These are phyloP conservation scores for Annulohypoxylon stygium DNA, from an alignment of 495 filamentous ascomycete genomes.

Conservation along the genomic window DNA sequence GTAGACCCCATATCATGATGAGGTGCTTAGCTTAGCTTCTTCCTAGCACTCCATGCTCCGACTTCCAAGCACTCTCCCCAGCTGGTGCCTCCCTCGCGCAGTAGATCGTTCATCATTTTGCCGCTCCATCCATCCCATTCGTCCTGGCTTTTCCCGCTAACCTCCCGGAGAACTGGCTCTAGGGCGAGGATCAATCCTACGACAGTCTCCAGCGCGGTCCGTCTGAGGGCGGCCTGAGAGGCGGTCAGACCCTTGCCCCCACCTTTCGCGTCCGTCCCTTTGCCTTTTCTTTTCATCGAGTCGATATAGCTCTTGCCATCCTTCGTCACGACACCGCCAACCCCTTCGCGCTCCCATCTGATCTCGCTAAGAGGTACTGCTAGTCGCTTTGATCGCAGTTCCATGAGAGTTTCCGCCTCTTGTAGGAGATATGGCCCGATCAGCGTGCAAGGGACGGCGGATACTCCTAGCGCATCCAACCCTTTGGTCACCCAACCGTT, in stretches of 20 bases:
- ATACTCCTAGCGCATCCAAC: slow-evolving; percentile 76
- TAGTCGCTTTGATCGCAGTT: slow-evolving; percentile 78
- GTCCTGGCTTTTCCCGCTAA: slow-evolving; percentile 85
- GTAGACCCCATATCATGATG: slow-evolving; percentile 25
- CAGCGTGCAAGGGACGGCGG: slow-evolving; percentile 82
- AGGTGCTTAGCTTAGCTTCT: slow-evolving; percentile 58
- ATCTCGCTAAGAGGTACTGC: slow-evolving; percentile 89
- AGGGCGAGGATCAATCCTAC: slow-evolving; percentile 89
- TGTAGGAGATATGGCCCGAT: slow-evolving; percentile 83
- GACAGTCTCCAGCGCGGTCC: slow-evolving; percentile 83
- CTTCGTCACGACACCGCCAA: slow-evolving; percentile 66
- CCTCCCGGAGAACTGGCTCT: slow-evolving; percentile 85
- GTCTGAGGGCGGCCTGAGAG: slow-evolving; percentile 79
- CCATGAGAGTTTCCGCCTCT: slow-evolving; percentile 77
- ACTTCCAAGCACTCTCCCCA: slow-evolving; percentile 93
- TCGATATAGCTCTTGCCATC: slow-evolving; percentile 66
- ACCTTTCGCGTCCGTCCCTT: slow-evolving; percentile 39
- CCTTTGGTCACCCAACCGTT: slow-evolving; percentile 85
- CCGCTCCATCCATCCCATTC: slow-evolving; percentile 95
- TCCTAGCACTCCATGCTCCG: slow-evolving; percentile 93
- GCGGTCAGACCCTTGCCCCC: slow-evolving; percentile 68
- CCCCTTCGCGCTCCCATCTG: slow-evolving; percentile 87
- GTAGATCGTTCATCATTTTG: slow-evolving; percentile 85
- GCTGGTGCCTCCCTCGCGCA: slow-evolving; percentile 80
- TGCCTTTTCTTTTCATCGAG: slow-evolving; percentile 52